These are phyloP conservation scores for Sporothrix variecibatus DNA, from an alignment of 2,329 filamentous ascomycete genomes.

Conservation along the genomic window DNA sequence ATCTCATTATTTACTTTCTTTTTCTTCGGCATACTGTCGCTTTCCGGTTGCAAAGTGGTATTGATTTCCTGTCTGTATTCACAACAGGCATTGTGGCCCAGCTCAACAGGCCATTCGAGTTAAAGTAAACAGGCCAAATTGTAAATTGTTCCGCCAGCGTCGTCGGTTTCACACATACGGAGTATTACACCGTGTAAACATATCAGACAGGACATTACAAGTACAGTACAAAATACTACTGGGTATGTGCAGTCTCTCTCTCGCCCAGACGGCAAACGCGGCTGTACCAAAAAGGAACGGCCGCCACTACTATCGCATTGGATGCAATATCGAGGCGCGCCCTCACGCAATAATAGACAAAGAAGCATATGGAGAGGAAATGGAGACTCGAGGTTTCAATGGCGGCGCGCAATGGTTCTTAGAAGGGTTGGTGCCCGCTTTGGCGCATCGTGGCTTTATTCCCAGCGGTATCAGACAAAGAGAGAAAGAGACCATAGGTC, in stretches of 20 bases:
- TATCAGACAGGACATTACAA: neutral
- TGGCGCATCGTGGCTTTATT: neutral
- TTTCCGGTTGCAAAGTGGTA: neutral
- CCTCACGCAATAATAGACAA: neutral
- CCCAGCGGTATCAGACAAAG: neutral
- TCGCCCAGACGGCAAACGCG: neutral
- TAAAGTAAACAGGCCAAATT: neutral
- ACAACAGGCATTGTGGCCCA: neutral
- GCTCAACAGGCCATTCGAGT: neutral
- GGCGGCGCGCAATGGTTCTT: constrained; percentile 26
- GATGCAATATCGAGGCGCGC: constrained; percentile 4
- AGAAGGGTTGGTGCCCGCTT: constrained; percentile 14
- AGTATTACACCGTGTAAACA: neutral
- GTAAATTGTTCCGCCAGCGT: neutral
- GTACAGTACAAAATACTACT: no score
- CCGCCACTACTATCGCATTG: neutral
- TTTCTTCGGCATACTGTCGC: neutral
- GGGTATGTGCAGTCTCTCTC: no score
- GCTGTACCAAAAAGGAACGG: neutral
- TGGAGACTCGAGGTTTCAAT: neutral
- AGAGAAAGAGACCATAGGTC: neutral
- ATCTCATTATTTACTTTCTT: neutral
- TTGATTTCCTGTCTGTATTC: neutral
- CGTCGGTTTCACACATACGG: neutral
- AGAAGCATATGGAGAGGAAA: neutral